Evolutionary conservation across 257 asterid species (phyloP), one percentile per base, ranked within the genome.

Genomic region (Scutellaria barbata): DNA sequence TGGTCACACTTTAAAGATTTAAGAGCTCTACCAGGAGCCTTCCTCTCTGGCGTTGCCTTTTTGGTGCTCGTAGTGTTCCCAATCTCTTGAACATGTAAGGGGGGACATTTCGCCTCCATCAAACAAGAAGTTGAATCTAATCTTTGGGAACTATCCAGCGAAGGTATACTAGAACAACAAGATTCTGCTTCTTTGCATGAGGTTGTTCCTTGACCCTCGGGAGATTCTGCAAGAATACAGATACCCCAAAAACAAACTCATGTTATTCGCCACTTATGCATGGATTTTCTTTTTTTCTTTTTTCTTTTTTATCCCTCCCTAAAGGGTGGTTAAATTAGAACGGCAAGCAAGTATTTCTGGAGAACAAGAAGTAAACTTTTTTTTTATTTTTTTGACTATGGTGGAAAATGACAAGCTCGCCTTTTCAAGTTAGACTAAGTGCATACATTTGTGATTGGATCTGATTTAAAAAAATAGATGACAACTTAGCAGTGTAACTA

Each of bases 161-260:
- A 56, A n/a, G 67, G 47, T 20, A 45, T 58, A 33, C 39, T 66
- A 12, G 51, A 18, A 25, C 11, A 56, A 62, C n/a, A 8, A 20
- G 7, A 22, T 56, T 59, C 43, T 46, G 50, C 5, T 50, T 72
- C 72, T 16, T 67, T 68, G 22, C 60, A 13, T 25, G 76, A 37
- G 73, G 8, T 56, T 20, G 45, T 18, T 56, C 58, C 74, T 50
- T 77, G 80, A 45, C 58, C 20, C 41, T 40, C 73, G 25, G 76
- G 76, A 69, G 80, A 70, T 65, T 65, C 82, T 77, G 73, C 72
- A 64, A 14, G 13, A 56, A 70, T n/a, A 53, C 10, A 59, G 56
- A 33, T 59, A 45, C 17, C 50, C 45, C 13, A 20, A 22, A 22
- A 53, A 51, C 6, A 7, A 35, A 47, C 18, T 33, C 48, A 45